Evolutionary conservation across 2,329 filamentous ascomycete species (phyloP), one percentile per base, ranked within the genome.

Genomic region (Scortechinia acanthostroma): DNA sequence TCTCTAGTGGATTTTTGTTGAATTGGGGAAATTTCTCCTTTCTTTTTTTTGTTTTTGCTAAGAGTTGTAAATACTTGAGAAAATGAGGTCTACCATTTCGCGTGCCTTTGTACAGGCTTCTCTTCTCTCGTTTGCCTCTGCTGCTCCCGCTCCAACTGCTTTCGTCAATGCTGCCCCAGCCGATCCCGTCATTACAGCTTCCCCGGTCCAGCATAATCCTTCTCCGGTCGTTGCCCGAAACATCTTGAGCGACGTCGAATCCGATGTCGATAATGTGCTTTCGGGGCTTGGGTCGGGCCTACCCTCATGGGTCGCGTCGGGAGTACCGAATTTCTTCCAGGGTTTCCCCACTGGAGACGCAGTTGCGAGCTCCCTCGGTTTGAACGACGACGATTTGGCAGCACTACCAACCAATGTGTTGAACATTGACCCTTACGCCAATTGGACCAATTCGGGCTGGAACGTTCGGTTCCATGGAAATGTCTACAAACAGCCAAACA

Each of bases 361-460:
- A 4, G 85, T 88, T 1, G 61, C 76, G 55, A 81, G 74, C 51
- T 77, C 74, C 25, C 67, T 87, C 3, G 78, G 76, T 2, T 67
- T 88, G 23, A 67, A 70, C 45, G 73, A 78, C 47, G 61, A 64
- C 22, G 75, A 84, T 44, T 58, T 88, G 28, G 71, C 64, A 42
- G 79, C 83, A 2, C 65, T 73, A 46, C 85, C 85, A 0, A 88
- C 84, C 0, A 74, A 86, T 49, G 83, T 86, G 3, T 62, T 89
- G 48, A 89, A 88, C 50, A 58, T 89, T 44, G 73, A 69, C n/a
- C 68, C 69, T 10, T 85, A 85, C 51, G 86, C 73, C n/a, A 91
- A 91, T 51, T 91, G 83, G 80, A 90, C 86, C 1, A 70, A 81
- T n/a, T 63, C 79, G 47, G 83, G 83, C 23, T 91, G 87, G 87